Evolutionary conservation across 768 basidiomycete species (phyloP).

Genomic region (Boletus coccyginus): DNA sequence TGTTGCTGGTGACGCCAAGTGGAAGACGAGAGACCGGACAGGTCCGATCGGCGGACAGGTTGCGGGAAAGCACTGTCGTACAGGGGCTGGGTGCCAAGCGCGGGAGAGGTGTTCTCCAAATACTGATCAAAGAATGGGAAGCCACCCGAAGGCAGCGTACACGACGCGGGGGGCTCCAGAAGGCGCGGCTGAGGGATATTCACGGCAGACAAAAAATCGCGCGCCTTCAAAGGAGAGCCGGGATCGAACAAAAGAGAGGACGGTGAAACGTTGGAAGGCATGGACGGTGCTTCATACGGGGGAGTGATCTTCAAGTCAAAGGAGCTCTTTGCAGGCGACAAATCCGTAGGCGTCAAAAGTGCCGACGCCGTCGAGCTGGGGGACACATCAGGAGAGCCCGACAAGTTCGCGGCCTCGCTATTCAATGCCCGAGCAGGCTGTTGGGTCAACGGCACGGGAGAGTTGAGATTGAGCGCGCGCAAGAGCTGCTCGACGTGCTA

Average conservation of each 20-base stretch:
- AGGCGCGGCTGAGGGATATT: conserved; percentile 27
- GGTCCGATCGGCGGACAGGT: conserved; percentile 18
- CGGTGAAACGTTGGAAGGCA: conserved; percentile 29
- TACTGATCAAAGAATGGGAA: conserved; percentile 55
- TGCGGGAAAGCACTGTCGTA: conserved; percentile 33
- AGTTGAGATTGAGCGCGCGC: conserved; percentile 75
- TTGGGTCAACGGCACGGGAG: conserved; percentile 55
- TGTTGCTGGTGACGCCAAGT: conserved; percentile 30
- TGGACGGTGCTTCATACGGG: conserved; percentile 45
- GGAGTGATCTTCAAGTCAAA: conserved; percentile 57
- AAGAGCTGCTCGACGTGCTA: conserved; percentile 82
- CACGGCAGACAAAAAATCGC: conserved; percentile 27
- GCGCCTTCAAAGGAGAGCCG: conserved; percentile 36
- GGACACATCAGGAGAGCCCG: conserved; percentile 66
- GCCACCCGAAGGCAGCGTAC: conserved; percentile 21
- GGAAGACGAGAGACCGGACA: conserved; percentile 10
- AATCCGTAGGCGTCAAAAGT: conserved; percentile 70
- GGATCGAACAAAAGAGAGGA: conserved; percentile 45
- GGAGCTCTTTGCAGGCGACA: conserved; percentile 58
- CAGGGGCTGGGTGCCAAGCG: conserved; percentile 36
- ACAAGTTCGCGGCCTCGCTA: conserved; percentile 37
- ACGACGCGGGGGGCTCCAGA: conserved; percentile 16
- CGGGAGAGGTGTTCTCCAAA: conserved; percentile 40
- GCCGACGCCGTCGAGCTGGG: conserved; percentile 70
- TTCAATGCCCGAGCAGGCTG: conserved; percentile 43